A percentile compares a stretch with the other conserved stretches of the same genome.
These are phyloP conservation scores for Trametes versicolor DNA, from an alignment of 1,284 basidiomycete genomes.

Conservation along the genomic window DNA sequence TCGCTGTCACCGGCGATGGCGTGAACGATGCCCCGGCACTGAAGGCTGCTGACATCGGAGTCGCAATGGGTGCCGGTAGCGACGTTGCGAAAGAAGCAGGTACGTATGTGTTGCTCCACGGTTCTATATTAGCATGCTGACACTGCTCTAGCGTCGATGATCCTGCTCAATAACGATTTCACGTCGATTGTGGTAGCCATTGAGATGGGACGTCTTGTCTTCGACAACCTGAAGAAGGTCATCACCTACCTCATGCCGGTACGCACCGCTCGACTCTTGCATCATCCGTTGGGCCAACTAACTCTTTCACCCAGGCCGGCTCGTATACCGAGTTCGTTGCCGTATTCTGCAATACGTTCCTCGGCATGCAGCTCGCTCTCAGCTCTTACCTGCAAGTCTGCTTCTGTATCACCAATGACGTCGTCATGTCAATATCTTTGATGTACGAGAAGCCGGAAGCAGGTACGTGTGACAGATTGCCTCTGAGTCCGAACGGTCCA, in stretches of 20 bases:
- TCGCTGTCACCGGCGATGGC: conserved; percentile 71
- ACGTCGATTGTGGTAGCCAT: conserved; percentile 59
- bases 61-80: conserved; percentile 63
- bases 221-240: conserved; percentile 73
- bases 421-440: conserved; percentile 59
- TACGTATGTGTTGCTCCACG: conserved; percentile 21
- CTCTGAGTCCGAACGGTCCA: conserved; percentile 25
- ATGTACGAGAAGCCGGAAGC: conserved; percentile 65
- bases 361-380: conserved; percentile 54
- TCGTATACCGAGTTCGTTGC: conserved; percentile 77
- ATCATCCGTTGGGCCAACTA: neutral
- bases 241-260: conserved; percentile 58
- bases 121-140: neutral
- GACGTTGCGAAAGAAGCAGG: conserved; percentile 59
- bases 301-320: conserved; percentile 13
- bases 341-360: conserved; percentile 63
- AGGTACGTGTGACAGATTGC: conserved; percentile 37
- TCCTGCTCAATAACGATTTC: conserved; percentile 59
- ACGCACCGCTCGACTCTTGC: conserved; percentile 34
- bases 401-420: conserved; percentile 59
- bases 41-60: conserved; percentile 64
- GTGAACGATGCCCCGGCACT: conserved; percentile 77
- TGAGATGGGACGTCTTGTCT: conserved; percentile 69
- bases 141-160: conserved; percentile 51
- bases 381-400: conserved; percentile 56